These are phyloP conservation scores for Umbelopsis isabellina DNA, from an alignment of 192 early-diverging fungal genomes.

Conservation along the genomic window DNA sequence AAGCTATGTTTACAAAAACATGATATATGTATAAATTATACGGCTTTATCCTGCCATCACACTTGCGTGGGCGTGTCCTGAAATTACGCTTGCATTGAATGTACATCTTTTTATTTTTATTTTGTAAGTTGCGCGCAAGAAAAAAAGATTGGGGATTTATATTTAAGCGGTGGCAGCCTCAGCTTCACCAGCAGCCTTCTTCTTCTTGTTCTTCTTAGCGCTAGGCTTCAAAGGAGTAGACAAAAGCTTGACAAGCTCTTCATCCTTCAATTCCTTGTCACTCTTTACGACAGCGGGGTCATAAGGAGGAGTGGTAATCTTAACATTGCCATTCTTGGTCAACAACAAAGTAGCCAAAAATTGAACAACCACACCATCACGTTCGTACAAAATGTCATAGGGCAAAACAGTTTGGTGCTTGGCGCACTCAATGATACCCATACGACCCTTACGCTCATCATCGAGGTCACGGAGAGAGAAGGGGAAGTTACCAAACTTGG, in stretches of 20 bases:
- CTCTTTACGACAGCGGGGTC: constrained; percentile 78
- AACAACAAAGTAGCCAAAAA: constrained; percentile 92
- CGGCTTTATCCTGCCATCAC: too few relatives aligned
- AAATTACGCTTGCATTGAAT: too few relatives aligned
- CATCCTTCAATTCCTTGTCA: constrained; percentile 85
- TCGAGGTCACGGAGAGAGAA: constrained; percentile 85
- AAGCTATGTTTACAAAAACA: too few relatives aligned
- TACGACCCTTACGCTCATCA: constrained; percentile 90
- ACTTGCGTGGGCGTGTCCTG: too few relatives aligned
- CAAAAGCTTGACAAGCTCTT: constrained; percentile 77
- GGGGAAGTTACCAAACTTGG: constrained; percentile 83
- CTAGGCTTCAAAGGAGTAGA: constrained; percentile 52
- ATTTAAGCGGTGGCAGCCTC: constrained; percentile 21
- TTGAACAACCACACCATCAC: constrained; percentile 83
- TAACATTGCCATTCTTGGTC: constrained; percentile 83
- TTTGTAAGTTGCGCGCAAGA: too few relatives aligned
- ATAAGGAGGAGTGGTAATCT: constrained; percentile 79
- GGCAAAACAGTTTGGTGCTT: constrained; percentile 81
- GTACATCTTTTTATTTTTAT: too few relatives aligned
- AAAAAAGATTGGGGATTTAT: too few relatives aligned
- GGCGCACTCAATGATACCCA: constrained; percentile 90
- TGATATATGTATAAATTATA: too few relatives aligned
- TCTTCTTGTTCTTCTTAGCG: constrained; percentile 55
- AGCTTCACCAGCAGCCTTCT: constrained; percentile 33
- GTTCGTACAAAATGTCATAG: constrained; percentile 85